Base-by-base conservation (phyloP, 2,329 filamentous ascomycete genomes). In the Venturiaceae sp. region DNA sequence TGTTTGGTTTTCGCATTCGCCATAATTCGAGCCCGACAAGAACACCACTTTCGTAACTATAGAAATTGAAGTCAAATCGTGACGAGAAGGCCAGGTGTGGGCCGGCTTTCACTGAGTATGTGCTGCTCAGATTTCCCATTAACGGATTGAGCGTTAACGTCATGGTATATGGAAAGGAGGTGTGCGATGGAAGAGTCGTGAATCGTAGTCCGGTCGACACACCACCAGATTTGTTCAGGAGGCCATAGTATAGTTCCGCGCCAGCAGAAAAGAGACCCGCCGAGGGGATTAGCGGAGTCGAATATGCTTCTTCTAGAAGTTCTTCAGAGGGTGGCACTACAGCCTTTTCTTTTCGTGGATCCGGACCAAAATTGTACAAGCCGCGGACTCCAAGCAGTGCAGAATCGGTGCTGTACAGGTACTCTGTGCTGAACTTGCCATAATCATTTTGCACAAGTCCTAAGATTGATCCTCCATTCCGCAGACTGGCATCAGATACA, bases 1-100 rank as follows among this genome's bases (percentile, higher is more conserved):
- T 21, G 19, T 21, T 11, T 11, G 19, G 2, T 39, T 50, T 56
- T 44, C 55, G 23, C 66, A 83, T 86, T 67, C 89, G 85, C 92
- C 94, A 99, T 46, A 97, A 77, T 75, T 99, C 94, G 75, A 90
- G 89, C 14, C 94, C 94, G 26, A 97, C 82, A 28, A 91, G 86
- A 78, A 96, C 87, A 60, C 94, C 88, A 68, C 90, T 96, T 76
- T 99, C 94, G 76, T 96, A 99, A 69, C 90, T 96, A 74, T 96
- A 97, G 54, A 96, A 88, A 67, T 99, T 99, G 74, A 99, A 99
- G 68, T 95, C 91, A 74, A 97, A 92, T 54, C 88, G 85, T 23
- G 91, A 95, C 63, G 91, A 94, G 54, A 99, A 81, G 11, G 90
- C 88, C 64, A 95, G 83, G 66, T 90, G 84, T 34, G 83, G 83